Evolutionary conservation across 2,329 filamentous ascomycete genomes (phyloP).

Genomic region (Xenoacremonium recifei): DNA sequence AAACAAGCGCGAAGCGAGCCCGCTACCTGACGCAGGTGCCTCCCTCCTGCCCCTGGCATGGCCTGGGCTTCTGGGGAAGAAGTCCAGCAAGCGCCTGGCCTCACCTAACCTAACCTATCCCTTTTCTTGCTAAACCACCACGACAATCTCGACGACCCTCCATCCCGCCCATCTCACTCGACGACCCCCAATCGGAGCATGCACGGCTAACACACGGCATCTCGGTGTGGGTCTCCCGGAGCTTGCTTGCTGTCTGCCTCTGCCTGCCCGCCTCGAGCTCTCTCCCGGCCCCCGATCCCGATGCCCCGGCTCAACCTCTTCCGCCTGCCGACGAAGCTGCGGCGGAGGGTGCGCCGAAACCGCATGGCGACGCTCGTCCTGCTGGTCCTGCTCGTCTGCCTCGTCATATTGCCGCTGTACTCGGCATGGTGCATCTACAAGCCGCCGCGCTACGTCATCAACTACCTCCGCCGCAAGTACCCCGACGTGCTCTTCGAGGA

Average conservation of each 20-base stretch:
- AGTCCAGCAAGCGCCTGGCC: too few relatives aligned
- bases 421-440: constrained; percentile 74
- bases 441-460: constrained; percentile 70
- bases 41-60: too few relatives aligned
- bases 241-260: constrained; percentile 9
- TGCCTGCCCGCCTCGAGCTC: constrained; percentile 4
- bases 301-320: constrained; percentile 47
- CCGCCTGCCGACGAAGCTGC: constrained; percentile 55
- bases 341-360: constrained; percentile 56
- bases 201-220: constrained; percentile 12
- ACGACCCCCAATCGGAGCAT: constrained; percentile 18
- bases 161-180: constrained; percentile 3
- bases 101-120: too few relatives aligned
- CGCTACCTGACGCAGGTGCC: too few relatives aligned
- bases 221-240: constrained; percentile 18
- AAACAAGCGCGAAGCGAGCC: constrained; percentile 19
- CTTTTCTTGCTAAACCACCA: not conserved
- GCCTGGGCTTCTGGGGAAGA: too few relatives aligned
- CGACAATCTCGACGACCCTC: not conserved
- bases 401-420: constrained; percentile 38
- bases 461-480: constrained; percentile 68
- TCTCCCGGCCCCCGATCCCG: constrained; percentile 13
- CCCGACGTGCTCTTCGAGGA: constrained; percentile 79
- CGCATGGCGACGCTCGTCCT: constrained; percentile 54
- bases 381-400: constrained; percentile 35